Percentiles rank a stretch among this genome's conserved stretches.
Evolutionary conservation across 78 protist genomes (phyloP).

Genomic region (Cavenderia fasciculata): DNA sequence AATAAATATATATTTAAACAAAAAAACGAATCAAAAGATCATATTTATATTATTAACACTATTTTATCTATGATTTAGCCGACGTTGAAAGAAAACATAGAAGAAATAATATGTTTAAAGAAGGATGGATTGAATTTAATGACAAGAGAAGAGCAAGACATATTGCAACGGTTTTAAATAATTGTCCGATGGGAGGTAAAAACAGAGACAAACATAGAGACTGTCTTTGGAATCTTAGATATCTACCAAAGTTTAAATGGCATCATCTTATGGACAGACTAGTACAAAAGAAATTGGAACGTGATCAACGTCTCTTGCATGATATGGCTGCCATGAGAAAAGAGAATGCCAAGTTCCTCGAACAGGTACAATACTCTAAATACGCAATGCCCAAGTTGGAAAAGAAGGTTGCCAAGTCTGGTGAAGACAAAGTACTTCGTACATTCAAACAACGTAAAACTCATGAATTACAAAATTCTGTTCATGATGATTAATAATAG

Average conservation of each 20-base stretch:
- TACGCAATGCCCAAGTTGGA: not conserved
- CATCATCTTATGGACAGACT: constrained; percentile 66
- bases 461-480: too few species aligned
- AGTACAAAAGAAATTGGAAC: constrained; percentile 30
- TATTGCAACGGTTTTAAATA: constrained; percentile 11
- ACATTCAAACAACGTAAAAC: constrained; percentile 59
- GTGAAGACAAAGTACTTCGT: constrained; percentile 26
- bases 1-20: not conserved
- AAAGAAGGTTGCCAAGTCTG: not conserved
- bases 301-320: constrained; percentile 26
- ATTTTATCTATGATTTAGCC: not conserved
- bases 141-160: constrained; percentile 45
- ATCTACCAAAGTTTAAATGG: constrained; percentile 76
- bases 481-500: too few species aligned
- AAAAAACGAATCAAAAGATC: too few species aligned
- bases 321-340: constrained; percentile 53
- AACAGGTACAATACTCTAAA: constrained; percentile 47
- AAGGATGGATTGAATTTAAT: constrained; percentile 75
- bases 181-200: constrained; percentile 70
- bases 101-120: constrained; percentile 74
- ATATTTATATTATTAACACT: not conserved
- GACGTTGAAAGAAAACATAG: constrained; percentile 47
- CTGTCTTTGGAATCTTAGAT: constrained; percentile 59
- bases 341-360: constrained; percentile 13
- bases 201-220: constrained; percentile 52